Conservation (phyloP, 2,329 filamentous ascomycete genomes). For the Epichloe coenophiala region DNA sequence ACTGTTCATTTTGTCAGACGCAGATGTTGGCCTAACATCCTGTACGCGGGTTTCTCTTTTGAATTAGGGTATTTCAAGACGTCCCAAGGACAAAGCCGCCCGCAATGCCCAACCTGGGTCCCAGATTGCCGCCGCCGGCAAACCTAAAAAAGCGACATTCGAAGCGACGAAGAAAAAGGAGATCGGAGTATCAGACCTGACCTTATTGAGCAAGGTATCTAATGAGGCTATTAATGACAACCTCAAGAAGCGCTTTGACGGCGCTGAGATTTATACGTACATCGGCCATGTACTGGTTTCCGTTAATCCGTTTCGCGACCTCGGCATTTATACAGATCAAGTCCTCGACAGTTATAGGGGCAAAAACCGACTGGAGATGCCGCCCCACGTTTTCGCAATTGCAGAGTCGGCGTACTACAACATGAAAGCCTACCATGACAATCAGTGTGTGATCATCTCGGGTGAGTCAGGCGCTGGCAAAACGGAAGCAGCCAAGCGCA, state of each 20-base stretch:
- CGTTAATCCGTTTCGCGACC: slow-evolving; percentile 92
- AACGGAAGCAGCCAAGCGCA: slow-evolving; percentile 93
- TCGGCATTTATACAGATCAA: slow-evolving; percentile 94
- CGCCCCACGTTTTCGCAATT: slow-evolving; percentile 93
- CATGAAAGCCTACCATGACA: slow-evolving; percentile 98
- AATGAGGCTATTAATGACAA: slow-evolving; percentile 99
- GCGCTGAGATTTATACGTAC: slow-evolving; percentile 97
- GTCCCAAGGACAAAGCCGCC: slow-evolving; percentile 26
- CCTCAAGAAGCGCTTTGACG: slow-evolving; percentile 93
- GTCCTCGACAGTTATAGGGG: slow-evolving; percentile 90
- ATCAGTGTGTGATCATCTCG: slow-evolving; percentile 98
- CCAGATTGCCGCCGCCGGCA: slow-evolving; percentile 30
- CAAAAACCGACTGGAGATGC: slow-evolving; percentile 91
- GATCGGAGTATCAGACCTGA: slow-evolving; percentile 95
- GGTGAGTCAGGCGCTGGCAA: slow-evolving; percentile 97
- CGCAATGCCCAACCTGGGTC: slow-evolving; percentile 25
- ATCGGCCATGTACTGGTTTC: slow-evolving; percentile 99
- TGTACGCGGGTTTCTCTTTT: neutral
- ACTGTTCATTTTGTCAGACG: neutral
- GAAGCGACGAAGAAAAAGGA: slow-evolving; percentile 98
- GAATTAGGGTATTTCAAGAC: slow-evolving; percentile 25
- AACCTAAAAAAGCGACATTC: slow-evolving; percentile 91
- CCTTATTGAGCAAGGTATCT: slow-evolving; percentile 93
- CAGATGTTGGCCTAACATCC: slow-evolving; percentile 1
- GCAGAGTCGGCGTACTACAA: slow-evolving; percentile 97